phyloP scores from a whole-genome alignment of 116 monocot genomes.

The Cymodocea nodosa region DNA sequence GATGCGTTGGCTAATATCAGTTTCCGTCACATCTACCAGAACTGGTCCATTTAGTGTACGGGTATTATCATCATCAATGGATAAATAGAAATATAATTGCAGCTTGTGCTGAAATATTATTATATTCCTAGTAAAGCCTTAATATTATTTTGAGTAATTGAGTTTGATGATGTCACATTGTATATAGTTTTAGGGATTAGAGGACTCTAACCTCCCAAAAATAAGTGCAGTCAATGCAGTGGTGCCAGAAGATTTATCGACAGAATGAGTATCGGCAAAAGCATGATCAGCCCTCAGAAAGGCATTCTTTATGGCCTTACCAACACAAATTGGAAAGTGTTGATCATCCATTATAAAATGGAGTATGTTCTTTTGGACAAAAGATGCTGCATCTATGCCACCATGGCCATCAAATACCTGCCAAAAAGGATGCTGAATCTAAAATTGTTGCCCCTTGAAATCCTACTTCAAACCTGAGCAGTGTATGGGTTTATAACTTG shows the following conservation, averaged over 20 bases:
- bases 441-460: background rate
- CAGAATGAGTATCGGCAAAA: constrained; percentile 63
- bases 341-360: constrained; percentile 70
- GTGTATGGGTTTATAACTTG: too few relatives aligned
- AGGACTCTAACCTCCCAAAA: constrained; percentile 60
- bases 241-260: constrained; percentile 81
- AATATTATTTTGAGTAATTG: too few relatives aligned
- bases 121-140: too few relatives aligned
- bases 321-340: constrained; percentile 50
- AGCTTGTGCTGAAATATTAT: too few relatives aligned
- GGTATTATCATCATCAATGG: too few relatives aligned
- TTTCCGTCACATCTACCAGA: too few relatives aligned
- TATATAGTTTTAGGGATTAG: background rate
- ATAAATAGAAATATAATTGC: too few relatives aligned
- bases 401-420: constrained; percentile 99
- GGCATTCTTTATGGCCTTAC: constrained; percentile 68
- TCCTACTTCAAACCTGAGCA: too few relatives aligned
- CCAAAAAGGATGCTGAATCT: background rate
- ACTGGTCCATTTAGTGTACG: too few relatives aligned
- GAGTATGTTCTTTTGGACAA: constrained; percentile 60
- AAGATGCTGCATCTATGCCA: constrained; percentile 82
- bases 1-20: too few relatives aligned
- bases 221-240: constrained; percentile 77
- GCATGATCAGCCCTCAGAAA: constrained; percentile 74
- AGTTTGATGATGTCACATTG: too few relatives aligned